Percentiles rank a stretch among this genome's conserved stretches.
These are phyloP conservation scores for Hypoxylon lienhwacheense DNA, from an alignment of 495 filamentous ascomycete species.

Conservation along the genomic window DNA sequence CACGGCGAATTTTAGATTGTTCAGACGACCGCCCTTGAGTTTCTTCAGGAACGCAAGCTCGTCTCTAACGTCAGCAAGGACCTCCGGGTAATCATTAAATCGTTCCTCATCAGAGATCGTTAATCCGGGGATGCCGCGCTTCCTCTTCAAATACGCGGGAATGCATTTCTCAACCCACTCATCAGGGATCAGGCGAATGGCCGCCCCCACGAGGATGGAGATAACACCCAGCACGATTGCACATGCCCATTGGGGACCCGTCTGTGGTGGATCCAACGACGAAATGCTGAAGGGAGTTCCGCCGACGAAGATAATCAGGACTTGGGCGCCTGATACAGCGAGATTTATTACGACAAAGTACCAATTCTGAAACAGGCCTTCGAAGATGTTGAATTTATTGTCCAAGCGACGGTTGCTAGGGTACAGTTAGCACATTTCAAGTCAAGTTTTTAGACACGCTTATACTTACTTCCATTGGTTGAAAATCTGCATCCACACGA, in stretches of 20 bases:
- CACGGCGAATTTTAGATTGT: slow-evolving; percentile 81
- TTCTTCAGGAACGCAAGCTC: slow-evolving; percentile 87
- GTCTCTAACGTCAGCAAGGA: slow-evolving; percentile 73
- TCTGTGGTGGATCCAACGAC: slow-evolving; percentile 45
- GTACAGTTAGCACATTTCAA: slow-evolving; percentile 36
- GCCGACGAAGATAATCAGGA: slow-evolving; percentile 80
- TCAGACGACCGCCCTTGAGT: slow-evolving; percentile 87
- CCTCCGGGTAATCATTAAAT: slow-evolving; percentile 70
- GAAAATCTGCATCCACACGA: slow-evolving; percentile 97
- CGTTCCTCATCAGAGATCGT: slow-evolving; percentile 72
- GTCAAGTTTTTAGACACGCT: neutral
- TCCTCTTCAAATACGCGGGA: slow-evolving; percentile 68
- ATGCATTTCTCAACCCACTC: slow-evolving; percentile 65
- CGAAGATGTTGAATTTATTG: slow-evolving; percentile 88
- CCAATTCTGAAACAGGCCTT: slow-evolving; percentile 73
- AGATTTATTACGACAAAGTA: slow-evolving; percentile 83
- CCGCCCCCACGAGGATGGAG: slow-evolving; percentile 73
- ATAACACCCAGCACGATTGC: slow-evolving; percentile 70
- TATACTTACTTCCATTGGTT: slow-evolving; percentile 83
- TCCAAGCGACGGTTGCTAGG: slow-evolving; percentile 78
- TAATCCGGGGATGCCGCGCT: slow-evolving; percentile 52
- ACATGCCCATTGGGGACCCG: slow-evolving; percentile 71
- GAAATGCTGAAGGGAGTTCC: slow-evolving; percentile 72
- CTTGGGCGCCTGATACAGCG: slow-evolving; percentile 76
- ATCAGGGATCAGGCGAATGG: slow-evolving; percentile 64